A percentile compares a stretch with the other conserved stretches of the same genome.
Evolutionary conservation across 202 grass and related monocot genomes (phyloP).

Genomic region (Panicum hallii): DNA sequence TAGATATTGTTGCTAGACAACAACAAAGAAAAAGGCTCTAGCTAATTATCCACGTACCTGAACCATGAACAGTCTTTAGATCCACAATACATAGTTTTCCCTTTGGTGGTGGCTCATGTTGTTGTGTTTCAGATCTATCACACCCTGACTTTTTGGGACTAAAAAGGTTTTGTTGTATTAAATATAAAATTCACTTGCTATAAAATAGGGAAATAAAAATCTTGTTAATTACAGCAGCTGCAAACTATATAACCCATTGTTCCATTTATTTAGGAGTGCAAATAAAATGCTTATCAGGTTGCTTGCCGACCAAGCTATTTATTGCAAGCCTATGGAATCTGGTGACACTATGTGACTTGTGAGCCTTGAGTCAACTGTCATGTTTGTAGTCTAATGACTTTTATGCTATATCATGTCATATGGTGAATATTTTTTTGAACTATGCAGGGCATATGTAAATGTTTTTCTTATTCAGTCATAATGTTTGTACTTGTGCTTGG

Average conservation of each 20-base stretch:
- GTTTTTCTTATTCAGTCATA: neutral
- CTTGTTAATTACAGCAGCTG: neutral
- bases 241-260: neutral
- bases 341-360: neutral
- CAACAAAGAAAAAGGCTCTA: neutral
- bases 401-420: neutral
- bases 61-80: neutral
- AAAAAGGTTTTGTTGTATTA: neutral
- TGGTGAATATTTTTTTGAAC: neutral
- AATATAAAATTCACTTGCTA: neutral
- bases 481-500: neutral
- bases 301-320: neutral
- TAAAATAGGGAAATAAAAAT: neutral
- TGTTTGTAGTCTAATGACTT: neutral
- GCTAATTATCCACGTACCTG: neutral
- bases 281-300: slow-evolving; percentile 25
- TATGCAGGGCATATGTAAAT: neutral
- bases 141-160: neutral
- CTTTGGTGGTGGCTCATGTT: neutral
- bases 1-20: neutral
- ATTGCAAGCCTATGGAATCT: neutral
- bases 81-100: neutral
- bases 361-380: neutral
- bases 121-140: neutral
- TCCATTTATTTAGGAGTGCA: slow-evolving; percentile 8